Base-by-base conservation (phyloP, 345 rosid genomes). In the Citrus hindsii region DNA sequence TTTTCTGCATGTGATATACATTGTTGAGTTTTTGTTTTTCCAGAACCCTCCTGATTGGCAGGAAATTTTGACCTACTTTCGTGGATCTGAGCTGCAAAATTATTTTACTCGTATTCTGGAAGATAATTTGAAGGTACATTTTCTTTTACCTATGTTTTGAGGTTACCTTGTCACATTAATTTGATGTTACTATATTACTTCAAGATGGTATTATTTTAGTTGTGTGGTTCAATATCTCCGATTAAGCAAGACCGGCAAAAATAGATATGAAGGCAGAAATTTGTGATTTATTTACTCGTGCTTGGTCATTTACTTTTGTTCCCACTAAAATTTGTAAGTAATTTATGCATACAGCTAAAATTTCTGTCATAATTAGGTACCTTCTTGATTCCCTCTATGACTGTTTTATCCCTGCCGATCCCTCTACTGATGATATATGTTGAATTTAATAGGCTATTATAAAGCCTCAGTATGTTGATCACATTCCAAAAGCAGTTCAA, bases 11-110 rank as follows among this genome's bases (percentile, higher is more conserved):
- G 14, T 19, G 35, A 65, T 78, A 35, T 24, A 28, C 65, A 55
- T 53, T 10, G 22, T 79, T 51, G 70, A 66, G 70, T 66, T 40
- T 48, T 66, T 60, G 16, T 69, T 68, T 80, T 73, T n/a, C 74
- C 94, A 96, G 99, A 96, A 83, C 67, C 99, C 99, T 86, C 99
- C 99, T 28, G 98, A 96, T 84, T 96, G 99, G 99, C 99, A 96
- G 83, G 99, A 96, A 82, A 94, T 96, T 33, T 83, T 96, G 91
- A 94, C 99, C 32, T 90, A 96, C 79, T 96, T 96, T 80, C 91
- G 98, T 75, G 99, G 99, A 40, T 96, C 98, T 73, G 99, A 96
- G 79, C 87, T 96, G 76, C 99, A 96, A 82, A 96, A 94, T 81
- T 96, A 94, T 82, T 96, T 96, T 85, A 94, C 99, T 55, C 95